Base-by-base conservation (phyloP, 345 rosid species). In the Populus euphratica region DNA sequence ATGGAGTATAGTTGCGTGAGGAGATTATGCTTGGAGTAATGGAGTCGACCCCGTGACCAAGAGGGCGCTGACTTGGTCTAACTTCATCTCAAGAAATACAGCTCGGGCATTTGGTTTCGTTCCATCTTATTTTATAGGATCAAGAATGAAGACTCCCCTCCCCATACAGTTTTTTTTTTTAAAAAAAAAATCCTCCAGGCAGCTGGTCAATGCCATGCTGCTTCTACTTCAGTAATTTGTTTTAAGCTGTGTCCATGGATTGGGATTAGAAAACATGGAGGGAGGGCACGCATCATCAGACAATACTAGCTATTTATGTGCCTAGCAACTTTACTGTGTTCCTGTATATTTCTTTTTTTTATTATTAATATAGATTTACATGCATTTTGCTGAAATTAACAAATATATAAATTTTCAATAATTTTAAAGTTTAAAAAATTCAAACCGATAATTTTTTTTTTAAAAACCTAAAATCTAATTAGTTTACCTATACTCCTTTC, bases 11-110 rank as follows among this genome's bases (percentile, higher is more conserved):
- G 63, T 43, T 31, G 29, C 83, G 56, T 8, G 35, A 64, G 77
- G 41, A 4, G 74, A 66, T 5, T 2, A 38, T 67, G 70, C 70
- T 21, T 52, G 14, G 67, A 54, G 29, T 27, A 72, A 38, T 27
- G 75, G 29, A 77, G 62, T 44, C 62, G 44, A 23, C 75, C 69
- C 80, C 80, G 75, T 77, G 62, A 61, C 14, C 0, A 2, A 20
- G 9, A 68, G 47, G 66, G 56, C 61, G 41, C 74, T 76, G 74
- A 56, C 39, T 12, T 76, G 67, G 59, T 63, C 77, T 10, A 63
- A 17, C 50, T 27, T 27, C 35, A 73, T 13, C 21, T n/a, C 54
- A 12, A 8, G n/a, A 31, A 20, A 20, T 21, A 67, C 70, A 35
- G 69, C 25, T 9, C 61, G 23, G 25, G 20, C 25, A 52, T 52